Evolutionary conservation across 1,139 yeast genomes (phyloP), one percentile per base, ranked within the genome.

Genomic region (Hanseniaspora sp.): DNA sequence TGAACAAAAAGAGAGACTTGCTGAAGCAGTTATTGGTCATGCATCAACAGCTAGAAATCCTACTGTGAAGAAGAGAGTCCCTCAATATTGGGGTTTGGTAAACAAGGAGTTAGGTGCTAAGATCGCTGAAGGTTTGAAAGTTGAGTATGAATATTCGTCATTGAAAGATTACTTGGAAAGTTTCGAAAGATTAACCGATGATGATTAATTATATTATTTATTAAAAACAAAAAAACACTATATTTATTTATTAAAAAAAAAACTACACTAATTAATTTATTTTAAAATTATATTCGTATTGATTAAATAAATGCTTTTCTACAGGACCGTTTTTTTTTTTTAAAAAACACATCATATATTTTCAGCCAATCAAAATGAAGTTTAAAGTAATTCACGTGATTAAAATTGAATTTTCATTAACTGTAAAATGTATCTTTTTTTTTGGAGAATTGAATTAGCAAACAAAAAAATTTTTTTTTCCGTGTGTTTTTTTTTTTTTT

Each of bases 31-130:
- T 38, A 67, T 68, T 13, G 72, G 70, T 29, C 75, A 72, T 57
- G 75, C 75, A 7, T 62, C 69, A 8, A 64, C 63, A 37, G 66
- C 69, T 41, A 58, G 64, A 13, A 60, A 62, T 43, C 64, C 64
- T 12, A 57, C 56, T 6, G 61, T 74, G 46, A 72, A 71, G 60
- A 66, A 65, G 52, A 65, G 68, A 47, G 72, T 74, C 37, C 66
- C 76, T 18, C 69, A 67, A 55, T 70, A 70, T 56, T 73, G 71
- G 63, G 76, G 76, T 9, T 63, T 72, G 43, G 53, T 71, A 44
- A 64, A 64, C 58, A 60, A 63, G 37, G 70, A 69, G 8, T 60
- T 71, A 55, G 74, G 74, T 52, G 61, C 63, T 23, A 54, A 59
- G n/a, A 57, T 72, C 51, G 74, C 74, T 6, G 59, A 70, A 39